phyloP scores from a whole-genome alignment of 2,329 filamentous ascomycete genomes.

The Xylariaceae sp. region DNA sequence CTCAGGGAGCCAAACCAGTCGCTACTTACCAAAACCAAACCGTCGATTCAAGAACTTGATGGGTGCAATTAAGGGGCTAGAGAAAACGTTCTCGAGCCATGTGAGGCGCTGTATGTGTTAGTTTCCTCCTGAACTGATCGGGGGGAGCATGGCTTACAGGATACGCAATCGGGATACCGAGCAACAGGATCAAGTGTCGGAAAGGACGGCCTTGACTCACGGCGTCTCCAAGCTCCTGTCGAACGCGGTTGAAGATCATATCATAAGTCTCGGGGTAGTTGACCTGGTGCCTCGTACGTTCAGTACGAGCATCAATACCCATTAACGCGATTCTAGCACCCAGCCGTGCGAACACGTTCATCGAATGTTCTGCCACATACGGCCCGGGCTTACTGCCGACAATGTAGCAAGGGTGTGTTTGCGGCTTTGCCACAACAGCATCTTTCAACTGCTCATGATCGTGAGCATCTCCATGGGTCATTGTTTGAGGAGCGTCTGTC shows the following conservation, averaged over 20 bases:
- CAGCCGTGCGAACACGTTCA: conserved; percentile 80
- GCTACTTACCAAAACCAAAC: conserved; percentile 63
- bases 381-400: conserved; percentile 73
- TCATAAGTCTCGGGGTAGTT: conserved; percentile 93
- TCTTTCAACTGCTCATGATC: conserved; percentile 71
- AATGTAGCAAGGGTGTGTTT: conserved; percentile 67
- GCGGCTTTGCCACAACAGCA: conserved; percentile 60
- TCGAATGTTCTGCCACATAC: conserved; percentile 83
- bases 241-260: conserved; percentile 71
- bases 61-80: conserved; percentile 80
- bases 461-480: conserved; percentile 53
- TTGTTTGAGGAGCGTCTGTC: conserved; percentile 57
- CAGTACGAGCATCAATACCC: conserved; percentile 88
- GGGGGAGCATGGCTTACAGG: conserved; percentile 43
- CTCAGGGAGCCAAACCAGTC: background rate
- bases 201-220: conserved; percentile 68
- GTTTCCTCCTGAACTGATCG: conserved; percentile 26
- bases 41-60: conserved; percentile 87
- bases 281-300: conserved; percentile 89
- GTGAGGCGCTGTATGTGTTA: conserved; percentile 63
- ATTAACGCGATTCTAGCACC: conserved; percentile 81
- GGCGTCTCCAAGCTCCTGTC: conserved; percentile 67
- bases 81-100: conserved; percentile 93
- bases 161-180: conserved; percentile 85
- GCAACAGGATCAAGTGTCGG: conserved; percentile 79